phyloP scores from a whole-genome alignment of 2,329 filamentous ascomycete species.

The Fusarium stilboides region DNA sequence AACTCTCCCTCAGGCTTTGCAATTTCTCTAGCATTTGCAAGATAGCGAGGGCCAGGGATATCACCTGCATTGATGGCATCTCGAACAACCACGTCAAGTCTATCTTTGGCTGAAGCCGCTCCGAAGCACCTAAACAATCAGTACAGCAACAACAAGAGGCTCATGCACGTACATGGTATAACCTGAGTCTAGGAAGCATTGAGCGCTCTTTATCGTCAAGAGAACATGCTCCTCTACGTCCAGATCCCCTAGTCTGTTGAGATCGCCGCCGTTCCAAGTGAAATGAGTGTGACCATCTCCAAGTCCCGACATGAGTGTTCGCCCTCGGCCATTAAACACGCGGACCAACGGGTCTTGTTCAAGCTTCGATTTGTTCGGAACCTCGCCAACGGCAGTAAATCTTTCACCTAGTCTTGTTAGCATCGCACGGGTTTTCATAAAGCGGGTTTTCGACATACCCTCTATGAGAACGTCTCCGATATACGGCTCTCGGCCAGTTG shows the following conservation, averaged over 20 bases:
- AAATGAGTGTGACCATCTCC: slow-evolving; percentile 36
- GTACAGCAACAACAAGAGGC: too few relatives aligned
- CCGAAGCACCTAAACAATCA: slow-evolving; percentile 28
- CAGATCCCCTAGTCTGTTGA: slow-evolving; percentile 26
- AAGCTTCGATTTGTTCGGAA: background rate
- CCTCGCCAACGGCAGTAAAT: background rate
- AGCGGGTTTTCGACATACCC: background rate
- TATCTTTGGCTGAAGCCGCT: slow-evolving; percentile 37
- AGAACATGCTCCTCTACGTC: slow-evolving; percentile 35
- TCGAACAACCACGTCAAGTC: slow-evolving; percentile 32
- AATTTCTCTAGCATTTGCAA: slow-evolving; percentile 35
- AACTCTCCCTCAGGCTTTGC: slow-evolving; percentile 30
- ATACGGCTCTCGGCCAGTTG: slow-evolving; percentile 1
- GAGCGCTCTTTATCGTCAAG: slow-evolving; percentile 27
- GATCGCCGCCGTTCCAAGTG: slow-evolving; percentile 36
- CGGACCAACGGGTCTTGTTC: slow-evolving; percentile 2
- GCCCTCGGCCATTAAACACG: slow-evolving; percentile 23
- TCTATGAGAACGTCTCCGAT: background rate
- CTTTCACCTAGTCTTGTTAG: background rate
- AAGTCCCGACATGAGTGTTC: slow-evolving; percentile 33
- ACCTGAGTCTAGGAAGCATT: slow-evolving; percentile 37
- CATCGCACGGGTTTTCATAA: too few relatives aligned
- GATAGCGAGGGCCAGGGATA: slow-evolving; percentile 28
- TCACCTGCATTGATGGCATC: slow-evolving; percentile 36
- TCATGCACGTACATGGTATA: slow-evolving; percentile 29